These are phyloP conservation scores for Macroventuria anomochaeta DNA, from an alignment of 2,329 filamentous ascomycete genomes.

Conservation along the genomic window DNA sequence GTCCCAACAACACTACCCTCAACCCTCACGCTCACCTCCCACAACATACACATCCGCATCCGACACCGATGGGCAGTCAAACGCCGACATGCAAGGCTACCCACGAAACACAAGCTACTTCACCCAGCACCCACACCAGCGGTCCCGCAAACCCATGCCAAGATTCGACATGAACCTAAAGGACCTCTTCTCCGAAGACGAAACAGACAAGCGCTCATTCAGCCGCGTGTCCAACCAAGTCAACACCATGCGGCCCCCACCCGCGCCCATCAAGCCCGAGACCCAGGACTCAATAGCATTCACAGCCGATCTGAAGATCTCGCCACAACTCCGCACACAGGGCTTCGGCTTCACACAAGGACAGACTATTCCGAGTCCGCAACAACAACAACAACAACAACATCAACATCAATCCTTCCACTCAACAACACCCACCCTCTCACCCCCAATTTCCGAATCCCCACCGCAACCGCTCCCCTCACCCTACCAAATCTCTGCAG, in stretches of 20 bases:
- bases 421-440: conserved; percentile 29
- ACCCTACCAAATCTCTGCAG: conserved; percentile 39
- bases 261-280: conserved; percentile 39
- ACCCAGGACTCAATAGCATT: conserved; percentile 31
- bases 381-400: conserved; percentile 22
- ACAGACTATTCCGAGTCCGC: conserved; percentile 21
- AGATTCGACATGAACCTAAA: conserved; percentile 61
- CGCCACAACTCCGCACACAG: conserved; percentile 45
- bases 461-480: conserved; percentile 23
- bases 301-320: conserved; percentile 41
- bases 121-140: conserved; percentile 29
- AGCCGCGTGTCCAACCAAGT: conserved; percentile 47
- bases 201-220: conserved; percentile 50
- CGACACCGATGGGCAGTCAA: conserved; percentile 30
- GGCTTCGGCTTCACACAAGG: conserved; percentile 25
- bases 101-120: conserved; percentile 27
- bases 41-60: conserved; percentile 38
- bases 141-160: conserved; percentile 55
- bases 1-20: conserved; percentile 24
- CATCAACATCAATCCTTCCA: conserved; percentile 26
- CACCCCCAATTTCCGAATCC: conserved; percentile 30
- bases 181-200: conserved; percentile 48
- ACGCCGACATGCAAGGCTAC: conserved; percentile 44
- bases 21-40: conserved; percentile 31
- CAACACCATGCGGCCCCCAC: conserved; percentile 40